A percentile compares a stretch with the other conserved stretches of the same genome.
Conservation (phyloP, 177 flowering plant genomes). For the Vitis hybrid region DNA sequence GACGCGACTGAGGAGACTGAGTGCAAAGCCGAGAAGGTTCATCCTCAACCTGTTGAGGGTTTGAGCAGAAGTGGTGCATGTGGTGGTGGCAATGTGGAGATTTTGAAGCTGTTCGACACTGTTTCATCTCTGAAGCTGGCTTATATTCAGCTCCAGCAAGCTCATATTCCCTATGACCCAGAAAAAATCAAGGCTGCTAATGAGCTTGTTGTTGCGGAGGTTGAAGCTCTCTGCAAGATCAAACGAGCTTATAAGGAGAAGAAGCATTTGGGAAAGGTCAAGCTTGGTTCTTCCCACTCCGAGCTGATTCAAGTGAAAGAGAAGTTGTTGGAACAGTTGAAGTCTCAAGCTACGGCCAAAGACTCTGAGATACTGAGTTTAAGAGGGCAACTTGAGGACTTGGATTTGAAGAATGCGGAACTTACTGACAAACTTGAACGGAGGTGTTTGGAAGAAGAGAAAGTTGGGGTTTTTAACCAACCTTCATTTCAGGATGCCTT, state of each 20-base stretch:
- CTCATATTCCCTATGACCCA: slow-evolving; percentile 54
- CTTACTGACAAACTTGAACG: slow-evolving; percentile 19
- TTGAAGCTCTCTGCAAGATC: slow-evolving; percentile 40
- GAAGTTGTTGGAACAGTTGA: slow-evolving; percentile 26
- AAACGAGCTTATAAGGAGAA: slow-evolving; percentile 42
- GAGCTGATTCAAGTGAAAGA: slow-evolving; percentile 24
- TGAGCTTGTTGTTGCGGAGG: slow-evolving; percentile 32
- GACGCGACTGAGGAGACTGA: slow-evolving; percentile 29
- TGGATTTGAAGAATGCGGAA: slow-evolving; percentile 23
- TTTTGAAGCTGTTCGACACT: slow-evolving; percentile 39
- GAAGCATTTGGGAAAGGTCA: slow-evolving; percentile 15
- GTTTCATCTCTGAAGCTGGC: slow-evolving; percentile 48
- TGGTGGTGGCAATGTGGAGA: slow-evolving; percentile 20
- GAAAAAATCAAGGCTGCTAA: slow-evolving; percentile 48
- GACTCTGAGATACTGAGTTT: slow-evolving; percentile 24
- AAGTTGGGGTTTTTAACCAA: slow-evolving; percentile 10
- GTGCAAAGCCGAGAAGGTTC: slow-evolving; percentile 24
- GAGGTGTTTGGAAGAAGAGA: slow-evolving; percentile 20
- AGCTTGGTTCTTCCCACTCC: slow-evolving; percentile 15
- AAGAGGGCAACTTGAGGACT: slow-evolving; percentile 21
- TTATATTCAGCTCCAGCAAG: slow-evolving; percentile 62
- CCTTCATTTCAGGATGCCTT: slow-evolving; percentile 22
- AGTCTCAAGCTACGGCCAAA: slow-evolving; percentile 23
- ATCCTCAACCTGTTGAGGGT: slow-evolving; percentile 32
- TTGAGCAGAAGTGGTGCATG: slow-evolving; percentile 6